Evolutionary conservation across 345 rosid genomes (phyloP).

Genomic region (Acer negundo): DNA sequence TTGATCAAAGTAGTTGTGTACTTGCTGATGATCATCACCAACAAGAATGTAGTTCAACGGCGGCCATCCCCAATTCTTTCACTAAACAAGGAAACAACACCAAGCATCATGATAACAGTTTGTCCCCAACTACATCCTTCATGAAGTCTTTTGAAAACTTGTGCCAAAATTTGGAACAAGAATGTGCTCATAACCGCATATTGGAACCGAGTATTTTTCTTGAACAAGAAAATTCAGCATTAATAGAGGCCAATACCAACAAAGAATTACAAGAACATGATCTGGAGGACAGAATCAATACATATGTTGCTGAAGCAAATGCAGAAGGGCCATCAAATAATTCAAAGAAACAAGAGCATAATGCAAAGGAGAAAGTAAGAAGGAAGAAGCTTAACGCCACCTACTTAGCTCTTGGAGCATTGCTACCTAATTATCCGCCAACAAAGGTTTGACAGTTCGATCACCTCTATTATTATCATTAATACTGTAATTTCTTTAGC

Average conservation of each 20-base stretch:
- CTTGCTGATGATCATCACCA: neutral
- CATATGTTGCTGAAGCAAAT: too few relatives aligned
- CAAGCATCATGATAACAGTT: neutral
- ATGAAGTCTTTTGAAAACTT: too few relatives aligned
- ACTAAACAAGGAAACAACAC: neutral
- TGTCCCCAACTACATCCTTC: neutral
- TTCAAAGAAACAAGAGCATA: slow-evolving; percentile 30
- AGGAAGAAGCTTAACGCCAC: slow-evolving; percentile 36
- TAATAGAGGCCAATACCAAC: too few relatives aligned
- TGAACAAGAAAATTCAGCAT: too few relatives aligned
- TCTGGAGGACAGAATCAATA: too few relatives aligned
- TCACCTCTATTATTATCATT: neutral
- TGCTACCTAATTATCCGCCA: slow-evolving; percentile 31
- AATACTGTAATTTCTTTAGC: neutral
- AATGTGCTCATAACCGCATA: too few relatives aligned
- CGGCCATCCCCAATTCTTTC: neutral
- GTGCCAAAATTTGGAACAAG: too few relatives aligned
- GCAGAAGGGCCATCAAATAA: too few relatives aligned
- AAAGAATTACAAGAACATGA: too few relatives aligned
- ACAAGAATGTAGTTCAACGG: neutral
- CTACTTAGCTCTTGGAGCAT: slow-evolving; percentile 34
- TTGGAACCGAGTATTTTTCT: too few relatives aligned
- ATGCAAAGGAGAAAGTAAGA: slow-evolving; percentile 41
- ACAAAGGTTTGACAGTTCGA: slow-evolving; percentile 24
- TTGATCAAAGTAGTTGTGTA: neutral